Base-by-base conservation (phyloP, 495 filamentous ascomycete species). In the Daldinia vernicosa region DNA sequence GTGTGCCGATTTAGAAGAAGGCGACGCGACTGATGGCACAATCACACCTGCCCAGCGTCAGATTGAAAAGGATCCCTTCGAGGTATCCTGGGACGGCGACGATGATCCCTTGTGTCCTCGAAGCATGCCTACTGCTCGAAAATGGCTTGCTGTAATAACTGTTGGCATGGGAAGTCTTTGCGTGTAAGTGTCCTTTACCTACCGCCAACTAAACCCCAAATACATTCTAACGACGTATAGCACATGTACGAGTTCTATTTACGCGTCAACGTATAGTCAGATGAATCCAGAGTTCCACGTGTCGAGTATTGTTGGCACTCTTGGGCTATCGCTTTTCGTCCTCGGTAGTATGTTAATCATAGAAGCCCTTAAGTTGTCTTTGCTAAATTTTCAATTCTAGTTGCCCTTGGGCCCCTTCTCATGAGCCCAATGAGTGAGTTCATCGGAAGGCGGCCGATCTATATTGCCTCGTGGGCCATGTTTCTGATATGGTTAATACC, bases 401-500 rank as follows among this genome's bases (percentile, higher is more conserved):
- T 89, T 76, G 90, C 88, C 26, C 75, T 91, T 68, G 92, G 92
- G 0, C 92, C 92, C 3, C 87, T 94, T 77, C 80, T 94, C 67
- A 78, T 94, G 22, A 89, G 84, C 53, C 80, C 79, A 6, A 57
- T 81, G n/a, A 83, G 83, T 39, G 87, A 97, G 84, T 98, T 98
- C 76, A 97, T 94, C 76, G 95, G 95, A 19, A 88, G 95, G 14
- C 82, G 94, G 39, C 90, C 90, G 28, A 92, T 98, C 67, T 98
- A 97, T 72, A 83, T 97, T 28, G 75, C 77, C 19, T 93, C 93
- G 0, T 96, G 95, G 79, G 78, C 82, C 0, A 85, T 91, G 67
- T 98, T 95, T 78, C 72, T 95, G 59, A 87, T 98, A 68, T 97
- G 92, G 88, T 72, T 97, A 32, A 90, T 98, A 56, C 95, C 95